phyloP scores from a whole-genome alignment of 2,329 filamentous ascomycete genomes.

The Venturia oleaginea region DNA sequence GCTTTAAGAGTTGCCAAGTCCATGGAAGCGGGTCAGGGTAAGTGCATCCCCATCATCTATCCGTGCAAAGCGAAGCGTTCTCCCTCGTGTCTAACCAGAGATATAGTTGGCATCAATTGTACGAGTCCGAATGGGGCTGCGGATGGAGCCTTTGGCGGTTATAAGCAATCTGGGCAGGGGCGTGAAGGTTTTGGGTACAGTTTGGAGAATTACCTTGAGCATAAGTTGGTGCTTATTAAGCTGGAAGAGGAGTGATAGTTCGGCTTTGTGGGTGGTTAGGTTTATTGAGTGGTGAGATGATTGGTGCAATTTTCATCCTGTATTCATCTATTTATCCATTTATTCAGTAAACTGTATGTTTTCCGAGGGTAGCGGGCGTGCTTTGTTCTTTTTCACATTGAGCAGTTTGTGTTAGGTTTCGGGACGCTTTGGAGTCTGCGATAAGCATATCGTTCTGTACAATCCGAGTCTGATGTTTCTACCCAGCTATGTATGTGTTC shows the following conservation, averaged over 20 bases:
- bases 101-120: conserved; percentile 9
- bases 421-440: no score
- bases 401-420: no score
- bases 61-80: no score
- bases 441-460: no score
- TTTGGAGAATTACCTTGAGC: conserved; percentile 26
- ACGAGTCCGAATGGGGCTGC: conserved; percentile 1
- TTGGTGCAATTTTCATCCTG: no score
- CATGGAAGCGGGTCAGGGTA: conserved; percentile 23
- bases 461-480: no score
- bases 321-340: no score
- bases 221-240: conserved; percentile 26
- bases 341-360: no score
- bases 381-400: no score
- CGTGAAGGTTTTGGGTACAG: conserved; percentile 24
- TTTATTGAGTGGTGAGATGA: background rate
- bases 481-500: no score
- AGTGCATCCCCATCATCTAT: conserved; percentile 21
- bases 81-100: background rate
- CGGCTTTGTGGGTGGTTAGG: background rate
- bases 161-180: conserved; percentile 25
- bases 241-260: background rate
- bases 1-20: conserved; percentile 23
- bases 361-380: no score
- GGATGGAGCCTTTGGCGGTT: conserved; percentile 25